phyloP scores from a whole-genome alignment of 139 green algal species.

The Picochlorum sp. region DNA sequence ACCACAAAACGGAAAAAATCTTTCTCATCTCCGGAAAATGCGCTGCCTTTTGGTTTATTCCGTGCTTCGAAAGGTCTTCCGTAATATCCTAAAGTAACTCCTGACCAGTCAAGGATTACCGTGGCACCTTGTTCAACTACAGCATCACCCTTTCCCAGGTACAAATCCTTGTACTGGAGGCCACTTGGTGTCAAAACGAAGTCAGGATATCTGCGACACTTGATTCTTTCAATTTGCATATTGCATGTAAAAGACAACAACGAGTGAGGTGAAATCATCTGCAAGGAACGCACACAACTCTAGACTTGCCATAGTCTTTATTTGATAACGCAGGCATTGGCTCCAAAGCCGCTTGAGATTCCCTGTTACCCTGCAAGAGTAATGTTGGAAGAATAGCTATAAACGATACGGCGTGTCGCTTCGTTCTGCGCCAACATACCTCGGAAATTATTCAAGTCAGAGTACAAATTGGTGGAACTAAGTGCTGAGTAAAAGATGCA shows the following conservation, averaged over 20 bases:
- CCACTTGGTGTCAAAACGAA: conserved; percentile 28
- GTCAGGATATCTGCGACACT: conserved; percentile 32
- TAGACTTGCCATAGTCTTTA: conserved; percentile 5
- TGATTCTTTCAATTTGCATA: no score
- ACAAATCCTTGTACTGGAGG: conserved; percentile 62
- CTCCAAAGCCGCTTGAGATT: background rate
- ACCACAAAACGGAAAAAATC: conserved; percentile 53
- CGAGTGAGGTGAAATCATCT: no score
- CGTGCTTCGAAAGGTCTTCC: conserved; percentile 71
- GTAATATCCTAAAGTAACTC: conserved; percentile 86
- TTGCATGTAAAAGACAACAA: no score
- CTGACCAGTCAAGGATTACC: conserved; percentile 81
- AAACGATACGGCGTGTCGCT: no score
- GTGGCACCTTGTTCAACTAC: conserved; percentile 32
- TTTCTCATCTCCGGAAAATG: conserved; percentile 56
- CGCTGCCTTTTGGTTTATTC: conserved; percentile 74
- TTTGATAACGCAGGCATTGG: background rate
- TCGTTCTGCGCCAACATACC: no score
- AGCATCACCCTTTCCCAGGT: conserved; percentile 20
- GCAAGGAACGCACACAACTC: no score
- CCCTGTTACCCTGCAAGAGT: background rate
- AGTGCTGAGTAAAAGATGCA: no score
- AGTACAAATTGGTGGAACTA: no score
- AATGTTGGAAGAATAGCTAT: background rate
- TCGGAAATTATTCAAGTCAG: no score